Percentiles rank a stretch among this genome's conserved stretches.
Conservation (phyloP, 306 rosid genomes). For the Medicago lupulina region DNA sequence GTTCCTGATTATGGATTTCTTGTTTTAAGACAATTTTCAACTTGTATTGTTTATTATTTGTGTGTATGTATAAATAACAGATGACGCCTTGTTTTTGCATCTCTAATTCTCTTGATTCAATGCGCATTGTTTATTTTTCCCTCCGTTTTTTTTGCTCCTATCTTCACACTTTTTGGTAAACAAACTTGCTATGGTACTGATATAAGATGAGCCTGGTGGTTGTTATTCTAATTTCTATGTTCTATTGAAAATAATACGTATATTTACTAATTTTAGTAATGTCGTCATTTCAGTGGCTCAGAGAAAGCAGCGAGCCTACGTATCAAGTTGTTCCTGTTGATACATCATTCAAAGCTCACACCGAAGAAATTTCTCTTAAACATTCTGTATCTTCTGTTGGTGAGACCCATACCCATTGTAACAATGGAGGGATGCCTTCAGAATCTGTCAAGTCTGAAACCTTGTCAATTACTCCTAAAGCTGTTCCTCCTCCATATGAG, state of each 20-base stretch:
- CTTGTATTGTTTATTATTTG: background rate
- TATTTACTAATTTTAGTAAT: background rate
- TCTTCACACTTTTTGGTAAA: too few species aligned
- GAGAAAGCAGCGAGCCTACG: constrained; percentile 45
- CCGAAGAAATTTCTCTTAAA: constrained; percentile 54
- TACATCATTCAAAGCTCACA: constrained; percentile 37
- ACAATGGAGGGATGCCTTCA: constrained; percentile 42
- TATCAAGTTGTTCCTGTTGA: constrained; percentile 53
- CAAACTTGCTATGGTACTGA: background rate
- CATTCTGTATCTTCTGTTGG: constrained; percentile 39
- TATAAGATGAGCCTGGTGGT: background rate
- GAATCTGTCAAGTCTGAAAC: constrained; percentile 43
- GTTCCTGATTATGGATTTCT: background rate
- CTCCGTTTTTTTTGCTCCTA: too few species aligned
- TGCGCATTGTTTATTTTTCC: background rate
- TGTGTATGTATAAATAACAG: background rate
- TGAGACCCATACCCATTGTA: constrained; percentile 43
- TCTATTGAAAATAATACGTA: background rate
- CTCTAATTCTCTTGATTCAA: background rate
- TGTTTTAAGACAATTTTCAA: background rate
- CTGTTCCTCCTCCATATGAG: constrained; percentile 52
- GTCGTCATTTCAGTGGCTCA: constrained; percentile 47
- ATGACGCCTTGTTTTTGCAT: background rate
- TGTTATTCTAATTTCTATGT: background rate
- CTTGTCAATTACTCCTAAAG: constrained; percentile 48